These are phyloP conservation scores for Ilex aquifolium DNA, from an alignment of 257 asterid species.

Conservation along the genomic window DNA sequence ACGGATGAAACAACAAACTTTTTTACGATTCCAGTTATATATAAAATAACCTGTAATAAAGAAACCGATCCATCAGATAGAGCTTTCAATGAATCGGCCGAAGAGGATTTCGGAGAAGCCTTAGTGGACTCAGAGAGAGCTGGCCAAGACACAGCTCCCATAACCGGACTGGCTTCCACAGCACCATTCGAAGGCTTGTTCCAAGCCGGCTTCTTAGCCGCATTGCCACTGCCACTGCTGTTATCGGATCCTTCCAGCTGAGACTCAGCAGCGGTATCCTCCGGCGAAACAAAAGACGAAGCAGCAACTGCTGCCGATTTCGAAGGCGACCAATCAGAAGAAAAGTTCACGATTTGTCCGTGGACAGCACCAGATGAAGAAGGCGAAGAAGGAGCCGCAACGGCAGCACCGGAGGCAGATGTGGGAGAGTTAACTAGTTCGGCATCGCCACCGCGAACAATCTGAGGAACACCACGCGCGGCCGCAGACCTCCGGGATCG, in stretches of 20 bases:
- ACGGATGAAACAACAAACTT: background rate
- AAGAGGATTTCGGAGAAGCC: slow-evolving; percentile 48
- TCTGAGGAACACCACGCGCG: slow-evolving; percentile 18
- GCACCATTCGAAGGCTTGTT: slow-evolving; percentile 46
- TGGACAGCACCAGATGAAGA: slow-evolving; percentile 17
- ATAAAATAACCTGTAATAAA: slow-evolving; percentile 40
- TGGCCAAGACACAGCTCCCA: slow-evolving; percentile 83
- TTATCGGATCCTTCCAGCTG: slow-evolving; percentile 34
- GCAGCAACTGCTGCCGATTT: slow-evolving; percentile 2
- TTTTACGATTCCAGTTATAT: background rate
- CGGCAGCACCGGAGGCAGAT: background rate
- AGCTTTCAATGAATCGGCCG: slow-evolving; percentile 37
- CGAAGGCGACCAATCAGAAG: slow-evolving; percentile 31
- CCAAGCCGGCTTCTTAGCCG: slow-evolving; percentile 54
- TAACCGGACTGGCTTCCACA: slow-evolving; percentile 45
- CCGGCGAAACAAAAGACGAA: slow-evolving; percentile 13
- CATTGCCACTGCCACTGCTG: slow-evolving; percentile 20
- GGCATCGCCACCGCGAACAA: slow-evolving; percentile 16
- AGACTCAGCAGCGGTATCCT: slow-evolving; percentile 23
- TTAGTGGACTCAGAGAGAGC: slow-evolving; percentile 69
- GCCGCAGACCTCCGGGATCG: slow-evolving; percentile 15
- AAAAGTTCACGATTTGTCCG: slow-evolving; percentile 20
- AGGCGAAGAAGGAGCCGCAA: slow-evolving; percentile 11
- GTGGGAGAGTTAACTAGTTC: background rate
- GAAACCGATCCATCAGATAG: slow-evolving; percentile 28